phyloP scores from a whole-genome alignment of 108 stramenopile species.

The Cyclostephanos invisitatus region DNA sequence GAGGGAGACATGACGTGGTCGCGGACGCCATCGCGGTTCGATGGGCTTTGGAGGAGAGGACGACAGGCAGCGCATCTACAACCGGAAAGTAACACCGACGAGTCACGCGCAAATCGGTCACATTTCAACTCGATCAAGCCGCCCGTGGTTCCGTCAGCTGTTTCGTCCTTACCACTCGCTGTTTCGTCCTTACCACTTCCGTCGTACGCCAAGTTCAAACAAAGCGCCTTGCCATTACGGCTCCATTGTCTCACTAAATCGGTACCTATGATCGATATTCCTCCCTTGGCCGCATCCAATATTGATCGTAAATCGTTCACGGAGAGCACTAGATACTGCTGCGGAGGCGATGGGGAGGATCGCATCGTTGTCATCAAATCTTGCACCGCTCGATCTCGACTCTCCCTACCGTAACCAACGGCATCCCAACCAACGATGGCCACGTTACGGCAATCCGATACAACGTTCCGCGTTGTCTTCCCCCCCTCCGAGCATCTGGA shows the following conservation, averaged over 20 bases:
- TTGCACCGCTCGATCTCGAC: constrained; percentile 7
- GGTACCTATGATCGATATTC: constrained; percentile 54
- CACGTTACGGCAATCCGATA: constrained; percentile 18
- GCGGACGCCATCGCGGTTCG: not conserved
- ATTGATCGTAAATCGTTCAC: constrained; percentile 47
- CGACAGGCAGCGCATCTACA: constrained; percentile 66
- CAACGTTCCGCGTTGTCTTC: constrained; percentile 2
- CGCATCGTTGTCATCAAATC: constrained; percentile 22
- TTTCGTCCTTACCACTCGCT: not conserved
- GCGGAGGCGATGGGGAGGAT: constrained; percentile 19
- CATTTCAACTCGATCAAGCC: constrained; percentile 64
- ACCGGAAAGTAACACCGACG: constrained; percentile 51
- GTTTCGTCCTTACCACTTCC: constrained; percentile 5
- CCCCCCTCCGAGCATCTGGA: not conserved
- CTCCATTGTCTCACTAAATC: constrained; percentile 41
- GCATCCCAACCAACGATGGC: constrained; percentile 45
- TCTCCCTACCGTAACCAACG: constrained; percentile 10
- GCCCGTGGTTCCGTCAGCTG: not conserved
- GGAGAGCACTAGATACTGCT: constrained; percentile 39
- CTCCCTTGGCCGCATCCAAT: constrained; percentile 41
- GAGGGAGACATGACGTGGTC: constrained; percentile 8
- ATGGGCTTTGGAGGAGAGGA: not conserved
- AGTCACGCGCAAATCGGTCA: constrained; percentile 53
- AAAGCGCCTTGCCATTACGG: constrained; percentile 22
- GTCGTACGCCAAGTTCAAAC: constrained; percentile 14